Conservation (phyloP, 1,284 basidiomycete genomes). For the Coniferiporia sulphurascens region DNA sequence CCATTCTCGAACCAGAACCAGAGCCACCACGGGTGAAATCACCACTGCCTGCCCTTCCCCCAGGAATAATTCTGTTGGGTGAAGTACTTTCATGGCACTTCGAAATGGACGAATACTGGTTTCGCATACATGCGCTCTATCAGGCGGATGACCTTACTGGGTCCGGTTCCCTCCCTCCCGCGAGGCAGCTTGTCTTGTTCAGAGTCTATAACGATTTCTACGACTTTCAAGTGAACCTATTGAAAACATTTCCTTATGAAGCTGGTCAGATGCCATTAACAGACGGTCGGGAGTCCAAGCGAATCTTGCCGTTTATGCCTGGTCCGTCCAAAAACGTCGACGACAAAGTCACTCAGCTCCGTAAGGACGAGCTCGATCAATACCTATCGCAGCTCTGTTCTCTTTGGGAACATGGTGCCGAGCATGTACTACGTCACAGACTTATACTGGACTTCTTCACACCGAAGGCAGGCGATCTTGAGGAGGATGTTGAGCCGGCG, state of each 20-base stretch:
- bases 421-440: slow-evolving; percentile 78
- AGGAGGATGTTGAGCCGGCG: slow-evolving; percentile 55
- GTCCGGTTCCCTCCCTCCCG: slow-evolving; percentile 50
- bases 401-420: slow-evolving; percentile 59
- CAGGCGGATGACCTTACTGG: slow-evolving; percentile 59
- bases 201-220: slow-evolving; percentile 98
- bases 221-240: slow-evolving; percentile 90
- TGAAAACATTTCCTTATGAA: slow-evolving; percentile 84
- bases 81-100: slow-evolving; percentile 94
- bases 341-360: slow-evolving; percentile 77
- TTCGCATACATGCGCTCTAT: slow-evolving; percentile 87
- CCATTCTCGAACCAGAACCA: slow-evolving; percentile 25
- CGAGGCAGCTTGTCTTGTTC: slow-evolving; percentile 86
- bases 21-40: slow-evolving; percentile 19
- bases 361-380: slow-evolving; percentile 82
- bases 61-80: slow-evolving; percentile 87
- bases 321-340: slow-evolving; percentile 86
- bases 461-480: slow-evolving; percentile 84
- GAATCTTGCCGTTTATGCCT: slow-evolving; percentile 94
- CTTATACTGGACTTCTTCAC: slow-evolving; percentile 85
- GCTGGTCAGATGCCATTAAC: slow-evolving; percentile 69
- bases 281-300: slow-evolving; percentile 27
- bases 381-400: slow-evolving; percentile 81
- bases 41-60: slow-evolving; percentile 42
- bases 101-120: slow-evolving; percentile 97